Base-by-base conservation (phyloP, 2,329 filamentous ascomycete genomes). In the Penicillium sp. region DNA sequence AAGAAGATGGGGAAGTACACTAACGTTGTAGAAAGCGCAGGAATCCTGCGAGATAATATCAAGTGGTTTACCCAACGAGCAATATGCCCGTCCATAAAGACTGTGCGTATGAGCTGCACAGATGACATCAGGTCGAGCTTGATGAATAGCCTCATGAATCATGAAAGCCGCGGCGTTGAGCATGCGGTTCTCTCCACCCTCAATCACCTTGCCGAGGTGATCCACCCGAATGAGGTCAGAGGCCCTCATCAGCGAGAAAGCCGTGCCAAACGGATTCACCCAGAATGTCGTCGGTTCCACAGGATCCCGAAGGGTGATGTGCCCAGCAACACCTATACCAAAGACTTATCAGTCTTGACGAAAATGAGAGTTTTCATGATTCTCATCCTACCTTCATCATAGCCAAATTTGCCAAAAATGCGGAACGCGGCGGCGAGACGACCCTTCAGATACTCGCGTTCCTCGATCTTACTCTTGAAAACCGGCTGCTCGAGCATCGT, bases 141-240 rank as follows among this genome's bases (percentile, higher is more conserved):
- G 67, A 65, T 85, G 83, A n/a, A 86, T 79, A 5, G 80, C 81
- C 3, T 74, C 71, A 62, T 82, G 80, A 55, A 83, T 83, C 76
- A 81, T 80, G 64, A 80, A 83, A 0, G 77, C 78, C 5, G 78
- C 79, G 3, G 73, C 73, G 50, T 83, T 83, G 48, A 83, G 67
- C 48, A 78, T 65, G 13, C 77, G 68, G 7, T 77, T 73, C 1
- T 73, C 68, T 0, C 87, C 87, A 3, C 87, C 87, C 11, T 85
- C 87, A 31, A 90, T 82, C 25, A 90, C 81, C 25, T 84, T 75
- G 2, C 88, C 88, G 0, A 81, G 70, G 50, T 85, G 78, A 63
- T 88, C 80, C 1, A 90, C 87, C 16, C 82, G 83, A 53, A 90
- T 88, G n/a, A 91, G 78, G 62, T 90, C 86, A 0, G 84, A 87